Evolutionary conservation across 1,284 basidiomycete genomes (phyloP).

Genomic region (Schizophyllum commune): DNA sequence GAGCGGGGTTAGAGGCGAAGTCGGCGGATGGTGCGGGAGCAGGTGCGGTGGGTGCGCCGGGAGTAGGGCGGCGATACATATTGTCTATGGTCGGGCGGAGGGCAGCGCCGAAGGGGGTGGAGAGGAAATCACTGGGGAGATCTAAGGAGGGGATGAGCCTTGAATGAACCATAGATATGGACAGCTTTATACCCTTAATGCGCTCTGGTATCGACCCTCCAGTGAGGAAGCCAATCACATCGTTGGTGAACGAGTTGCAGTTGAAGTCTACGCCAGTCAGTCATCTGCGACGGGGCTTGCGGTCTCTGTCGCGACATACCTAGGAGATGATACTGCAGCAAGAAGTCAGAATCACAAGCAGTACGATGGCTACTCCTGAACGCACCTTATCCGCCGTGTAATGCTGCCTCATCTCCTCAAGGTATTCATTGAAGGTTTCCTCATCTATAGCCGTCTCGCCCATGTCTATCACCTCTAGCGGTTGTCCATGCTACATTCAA

Average conservation of each 20-base stretch:
- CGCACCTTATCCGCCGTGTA: slow-evolving; percentile 83
- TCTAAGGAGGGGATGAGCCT: slow-evolving; percentile 37
- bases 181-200: slow-evolving; percentile 56
- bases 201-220: slow-evolving; percentile 71
- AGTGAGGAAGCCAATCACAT: slow-evolving; percentile 78
- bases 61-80: slow-evolving; percentile 62
- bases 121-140: slow-evolving; percentile 81
- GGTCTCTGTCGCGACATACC: too few relatives aligned
- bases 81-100: slow-evolving; percentile 83
- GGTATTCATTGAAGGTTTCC: slow-evolving; percentile 77
- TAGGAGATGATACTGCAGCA: slow-evolving; percentile 75
- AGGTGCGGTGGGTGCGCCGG: slow-evolving; percentile 27
- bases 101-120: slow-evolving; percentile 84
- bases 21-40: slow-evolving; percentile 23
- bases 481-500: slow-evolving; percentile 61
- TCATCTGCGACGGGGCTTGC: too few relatives aligned
- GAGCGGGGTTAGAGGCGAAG: slow-evolving; percentile 36
- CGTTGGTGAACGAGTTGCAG: slow-evolving; percentile 89
- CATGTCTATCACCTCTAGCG: slow-evolving; percentile 70
- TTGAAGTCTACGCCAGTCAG: slow-evolving; percentile 67
- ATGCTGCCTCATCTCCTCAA: slow-evolving; percentile 64
- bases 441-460: slow-evolving; percentile 80
- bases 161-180: not conserved
- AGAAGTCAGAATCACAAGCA: not conserved
- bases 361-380: not conserved